Percentiles rank a stretch among this genome's conserved stretches.
These are phyloP conservation scores for Termitomyces heimii DNA, from an alignment of 768 basidiomycete species.

Conservation along the genomic window DNA sequence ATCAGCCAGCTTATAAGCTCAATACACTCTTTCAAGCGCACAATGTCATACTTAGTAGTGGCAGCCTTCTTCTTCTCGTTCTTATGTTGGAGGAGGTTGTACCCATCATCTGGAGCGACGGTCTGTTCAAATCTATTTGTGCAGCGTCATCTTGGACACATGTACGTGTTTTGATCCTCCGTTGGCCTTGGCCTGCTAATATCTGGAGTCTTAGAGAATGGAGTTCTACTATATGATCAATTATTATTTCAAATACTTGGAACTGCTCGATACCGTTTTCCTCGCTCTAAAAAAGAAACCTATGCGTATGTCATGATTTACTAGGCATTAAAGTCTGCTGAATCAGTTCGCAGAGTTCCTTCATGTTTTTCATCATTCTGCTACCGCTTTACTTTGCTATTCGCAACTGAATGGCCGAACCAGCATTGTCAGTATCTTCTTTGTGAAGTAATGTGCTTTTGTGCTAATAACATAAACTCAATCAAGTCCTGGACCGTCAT, in stretches of 20 bases:
- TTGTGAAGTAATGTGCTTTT: not conserved
- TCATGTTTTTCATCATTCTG: constrained; percentile 99
- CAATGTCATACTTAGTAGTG: constrained; percentile 82
- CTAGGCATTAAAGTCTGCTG: not conserved
- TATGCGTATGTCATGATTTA: constrained; percentile 56
- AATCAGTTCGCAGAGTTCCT: constrained; percentile 65
- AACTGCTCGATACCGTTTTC: constrained; percentile 95
- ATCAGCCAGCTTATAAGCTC: constrained; percentile 65
- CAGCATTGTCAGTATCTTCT: constrained; percentile 64
- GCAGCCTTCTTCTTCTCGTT: constrained; percentile 79
- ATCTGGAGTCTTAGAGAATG: constrained; percentile 52
- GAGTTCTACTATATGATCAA: constrained; percentile 99
- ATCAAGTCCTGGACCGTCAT: constrained; percentile 94
- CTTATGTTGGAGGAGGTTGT: constrained; percentile 90
- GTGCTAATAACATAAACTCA: constrained; percentile 5
- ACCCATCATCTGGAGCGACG: constrained; percentile 69
- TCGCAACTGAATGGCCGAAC: constrained; percentile 93
- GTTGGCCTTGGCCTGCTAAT: constrained; percentile 1
- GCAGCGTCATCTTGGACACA: constrained; percentile 75
- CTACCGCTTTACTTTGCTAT: constrained; percentile 92
- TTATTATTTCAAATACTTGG: constrained; percentile 98
- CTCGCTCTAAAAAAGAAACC: constrained; percentile 98
- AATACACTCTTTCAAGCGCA: constrained; percentile 84
- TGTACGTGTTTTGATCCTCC: constrained; percentile 41
- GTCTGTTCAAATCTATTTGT: constrained; percentile 77